Conservation (phyloP, 805 yeast genomes). For the Candida ponderosae region DNA sequence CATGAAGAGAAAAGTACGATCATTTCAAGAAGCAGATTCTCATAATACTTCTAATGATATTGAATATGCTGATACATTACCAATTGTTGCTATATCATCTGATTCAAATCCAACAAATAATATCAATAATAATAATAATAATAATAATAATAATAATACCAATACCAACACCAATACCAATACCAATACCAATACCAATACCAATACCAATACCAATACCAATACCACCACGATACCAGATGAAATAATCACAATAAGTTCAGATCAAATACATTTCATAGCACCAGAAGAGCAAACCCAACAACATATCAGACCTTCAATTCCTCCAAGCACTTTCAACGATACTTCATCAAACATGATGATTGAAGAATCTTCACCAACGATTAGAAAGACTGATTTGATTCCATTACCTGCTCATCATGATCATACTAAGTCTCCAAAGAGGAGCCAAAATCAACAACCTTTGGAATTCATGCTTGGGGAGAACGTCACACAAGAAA, state of each 20-base stretch:
- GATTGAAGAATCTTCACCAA: slow-evolving; percentile 20
- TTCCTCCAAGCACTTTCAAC: not conserved
- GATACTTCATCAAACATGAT: not conserved
- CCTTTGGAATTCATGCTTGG: slow-evolving; percentile 4
- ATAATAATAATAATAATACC: too few relatives aligned
- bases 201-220: not conserved
- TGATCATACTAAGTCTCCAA: not conserved
- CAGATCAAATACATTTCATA: not conserved
- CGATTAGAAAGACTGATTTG: slow-evolving; percentile 11
- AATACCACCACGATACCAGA: not conserved
- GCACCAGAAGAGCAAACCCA: slow-evolving; percentile 3
- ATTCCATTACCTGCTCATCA: not conserved
- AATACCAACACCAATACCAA: too few relatives aligned
- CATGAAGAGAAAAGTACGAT: too few relatives aligned
- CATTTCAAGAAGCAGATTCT: not conserved
- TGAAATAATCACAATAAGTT: not conserved
- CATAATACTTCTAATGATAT: not conserved
- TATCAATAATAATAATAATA: too few relatives aligned
- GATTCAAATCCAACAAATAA: too few relatives aligned
- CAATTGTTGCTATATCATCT: not conserved
- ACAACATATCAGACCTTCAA: slow-evolving; percentile 4
- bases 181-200: too few relatives aligned
- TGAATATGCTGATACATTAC: not conserved
- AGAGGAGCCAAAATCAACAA: not conserved
- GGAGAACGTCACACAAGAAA: slow-evolving; percentile 18